Evolutionary conservation across 2,329 filamentous ascomycete species (phyloP).

Genomic region (Ophiostoma sp.): DNA sequence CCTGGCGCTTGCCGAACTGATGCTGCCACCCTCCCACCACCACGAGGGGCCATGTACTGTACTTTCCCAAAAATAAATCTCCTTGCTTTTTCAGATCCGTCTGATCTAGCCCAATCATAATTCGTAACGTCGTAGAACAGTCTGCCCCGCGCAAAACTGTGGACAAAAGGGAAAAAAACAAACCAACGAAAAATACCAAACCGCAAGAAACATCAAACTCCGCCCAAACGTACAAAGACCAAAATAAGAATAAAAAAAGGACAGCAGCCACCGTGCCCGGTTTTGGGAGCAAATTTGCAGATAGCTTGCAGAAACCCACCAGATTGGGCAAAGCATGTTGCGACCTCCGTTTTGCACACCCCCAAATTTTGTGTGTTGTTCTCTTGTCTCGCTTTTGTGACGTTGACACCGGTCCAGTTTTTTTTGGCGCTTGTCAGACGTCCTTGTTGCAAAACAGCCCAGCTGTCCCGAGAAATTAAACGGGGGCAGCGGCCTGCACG

Average conservation of each 20-base stretch:
- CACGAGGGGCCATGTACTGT: constrained; percentile 36
- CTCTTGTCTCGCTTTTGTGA: not conserved
- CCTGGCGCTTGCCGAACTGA: constrained; percentile 31
- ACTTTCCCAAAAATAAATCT: constrained; percentile 35
- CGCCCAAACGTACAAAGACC: constrained; percentile 15
- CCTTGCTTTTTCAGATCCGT: constrained; percentile 33
- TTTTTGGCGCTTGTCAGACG: constrained; percentile 13
- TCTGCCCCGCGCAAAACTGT: constrained; percentile 30
- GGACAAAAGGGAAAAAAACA: constrained; percentile 10
- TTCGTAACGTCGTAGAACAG: constrained; percentile 46
- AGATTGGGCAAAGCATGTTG: not conserved
- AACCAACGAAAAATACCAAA: constrained; percentile 2
- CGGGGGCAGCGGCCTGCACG: constrained; percentile 17
- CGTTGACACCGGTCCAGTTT: constrained; percentile 12
- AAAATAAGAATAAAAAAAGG: not conserved
- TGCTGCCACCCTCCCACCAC: constrained; percentile 25
- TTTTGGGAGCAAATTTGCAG: not conserved
- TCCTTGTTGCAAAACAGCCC: constrained; percentile 11
- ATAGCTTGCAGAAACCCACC: not conserved
- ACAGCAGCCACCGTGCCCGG: not conserved
- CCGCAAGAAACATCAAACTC: constrained; percentile 9
- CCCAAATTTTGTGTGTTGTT: constrained; percentile 7
- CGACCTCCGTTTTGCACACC: constrained; percentile 1
- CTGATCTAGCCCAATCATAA: constrained; percentile 49
- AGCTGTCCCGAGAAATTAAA: constrained; percentile 12